Percentiles rank a stretch among this genome's conserved stretches.
These are phyloP conservation scores for Exophiala alcalophila DNA, from an alignment of 2,329 filamentous ascomycete genomes.

Conservation along the genomic window DNA sequence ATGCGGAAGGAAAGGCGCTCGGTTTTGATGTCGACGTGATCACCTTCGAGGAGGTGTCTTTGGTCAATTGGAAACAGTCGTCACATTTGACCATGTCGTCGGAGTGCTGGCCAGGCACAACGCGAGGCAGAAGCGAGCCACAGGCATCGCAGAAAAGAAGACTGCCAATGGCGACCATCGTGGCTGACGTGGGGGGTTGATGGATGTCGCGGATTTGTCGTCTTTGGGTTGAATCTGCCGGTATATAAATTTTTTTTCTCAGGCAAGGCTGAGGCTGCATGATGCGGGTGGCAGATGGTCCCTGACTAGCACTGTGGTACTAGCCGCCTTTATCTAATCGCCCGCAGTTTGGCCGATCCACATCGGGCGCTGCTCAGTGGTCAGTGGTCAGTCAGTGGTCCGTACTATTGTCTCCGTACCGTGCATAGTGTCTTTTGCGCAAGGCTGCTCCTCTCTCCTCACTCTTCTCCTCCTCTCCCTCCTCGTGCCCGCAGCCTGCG, in stretches of 20 bases:
- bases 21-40: constrained; percentile 83
- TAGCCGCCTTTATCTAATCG: no score
- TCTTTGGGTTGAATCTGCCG: neutral
- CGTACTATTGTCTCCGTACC: no score
- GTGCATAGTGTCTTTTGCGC: no score
- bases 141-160: constrained; percentile 91
- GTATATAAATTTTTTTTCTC: constrained; percentile 2
- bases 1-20: constrained; percentile 82
- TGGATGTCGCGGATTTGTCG: neutral
- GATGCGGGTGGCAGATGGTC: no score
- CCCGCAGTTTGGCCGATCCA: no score
- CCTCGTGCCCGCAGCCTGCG: no score
- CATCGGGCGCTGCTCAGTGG: no score
- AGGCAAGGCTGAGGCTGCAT: neutral
- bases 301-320: no score
- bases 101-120: constrained; percentile 59
- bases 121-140: constrained; percentile 81
- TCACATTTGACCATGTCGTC: constrained; percentile 78
- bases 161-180: constrained; percentile 85
- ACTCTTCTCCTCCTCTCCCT: no score
- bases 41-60: constrained; percentile 72
- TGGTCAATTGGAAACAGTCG: constrained; percentile 80
- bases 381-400: no score
- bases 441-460: no score
- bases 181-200: constrained; percentile 4